These are phyloP conservation scores for Plasmopara viticola DNA, from an alignment of 352 stramenopile genomes.

Conservation along the genomic window DNA sequence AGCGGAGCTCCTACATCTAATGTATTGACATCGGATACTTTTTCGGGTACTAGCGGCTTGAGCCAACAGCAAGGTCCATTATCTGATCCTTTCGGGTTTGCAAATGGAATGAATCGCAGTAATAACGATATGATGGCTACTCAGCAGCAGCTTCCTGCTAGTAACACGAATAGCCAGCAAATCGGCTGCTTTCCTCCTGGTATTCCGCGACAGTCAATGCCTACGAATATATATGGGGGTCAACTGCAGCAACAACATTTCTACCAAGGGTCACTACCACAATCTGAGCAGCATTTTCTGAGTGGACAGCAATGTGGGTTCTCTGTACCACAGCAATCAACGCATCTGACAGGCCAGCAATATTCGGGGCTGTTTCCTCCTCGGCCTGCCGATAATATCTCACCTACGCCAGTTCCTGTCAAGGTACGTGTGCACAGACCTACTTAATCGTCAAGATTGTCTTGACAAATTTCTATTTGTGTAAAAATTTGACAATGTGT, in stretches of 20 bases:
- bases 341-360: conserved; percentile 26
- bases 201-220: conserved; percentile 22
- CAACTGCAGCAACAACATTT: conserved; percentile 32
- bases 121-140: conserved; percentile 24
- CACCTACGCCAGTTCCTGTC: conserved; percentile 20
- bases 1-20: conserved; percentile 11
- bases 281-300: conserved; percentile 34
- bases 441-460: background rate
- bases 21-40: conserved; percentile 15
- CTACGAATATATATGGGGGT: conserved; percentile 18
- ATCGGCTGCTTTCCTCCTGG: conserved; percentile 23
- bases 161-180: conserved; percentile 7
- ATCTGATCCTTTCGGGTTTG: conserved; percentile 54
- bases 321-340: conserved; percentile 22
- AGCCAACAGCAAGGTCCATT: conserved; percentile 17
- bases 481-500: background rate
- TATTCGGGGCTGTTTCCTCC: conserved; percentile 26
- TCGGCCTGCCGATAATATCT: conserved; percentile 8
- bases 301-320: conserved; percentile 29
- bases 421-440: conserved; percentile 27
- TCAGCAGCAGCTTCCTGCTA: conserved; percentile 18
- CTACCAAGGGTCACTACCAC: conserved; percentile 25
- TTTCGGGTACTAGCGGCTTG: conserved; percentile 8
- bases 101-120: conserved; percentile 20
- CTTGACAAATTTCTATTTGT: conserved; percentile 1